Evolutionary conservation across 805 yeast species (phyloP).

Genomic region (Metschnikowia amazonensis): DNA sequence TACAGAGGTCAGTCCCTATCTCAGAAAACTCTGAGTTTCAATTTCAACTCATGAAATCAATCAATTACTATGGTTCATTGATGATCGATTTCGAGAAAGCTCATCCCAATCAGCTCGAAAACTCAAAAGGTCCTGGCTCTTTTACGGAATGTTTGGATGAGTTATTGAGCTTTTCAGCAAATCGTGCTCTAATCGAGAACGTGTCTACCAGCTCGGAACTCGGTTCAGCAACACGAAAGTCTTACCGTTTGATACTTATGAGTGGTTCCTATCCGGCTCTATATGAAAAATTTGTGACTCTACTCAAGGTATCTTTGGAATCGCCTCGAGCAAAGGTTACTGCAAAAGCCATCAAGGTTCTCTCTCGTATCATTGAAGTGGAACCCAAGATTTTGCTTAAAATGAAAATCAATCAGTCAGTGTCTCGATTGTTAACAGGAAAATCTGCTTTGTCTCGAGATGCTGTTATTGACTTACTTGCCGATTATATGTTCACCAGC

Average conservation of each 20-base stretch:
- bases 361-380: conserved; percentile 51
- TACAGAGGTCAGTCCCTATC: neutral
- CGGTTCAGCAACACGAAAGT: conserved; percentile 1
- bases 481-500: conserved; percentile 41
- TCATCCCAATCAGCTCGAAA: neutral
- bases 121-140: neutral
- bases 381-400: conserved; percentile 50
- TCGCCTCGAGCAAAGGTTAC: conserved; percentile 29
- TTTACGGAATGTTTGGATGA: conserved; percentile 7
- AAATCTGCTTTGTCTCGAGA: conserved; percentile 70
- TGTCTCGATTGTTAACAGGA: conserved; percentile 52
- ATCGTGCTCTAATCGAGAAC: neutral
- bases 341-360: conserved; percentile 60
- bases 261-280: conserved; percentile 12
- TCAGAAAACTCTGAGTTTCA: neutral
- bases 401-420: conserved; percentile 48
- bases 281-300: conserved; percentile 51
- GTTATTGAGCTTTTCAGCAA: neutral
- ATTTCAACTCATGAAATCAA: conserved; percentile 10
- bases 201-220: neutral
- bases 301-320: conserved; percentile 39
- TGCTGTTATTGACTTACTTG: conserved; percentile 67
- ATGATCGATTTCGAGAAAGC: neutral
- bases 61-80: neutral
- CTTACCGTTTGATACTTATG: conserved; percentile 6